Percentiles rank a stretch among this genome's conserved stretches.
These are phyloP conservation scores for Alternaria metachromatica DNA, from an alignment of 2,329 filamentous ascomycete genomes.

Conservation along the genomic window DNA sequence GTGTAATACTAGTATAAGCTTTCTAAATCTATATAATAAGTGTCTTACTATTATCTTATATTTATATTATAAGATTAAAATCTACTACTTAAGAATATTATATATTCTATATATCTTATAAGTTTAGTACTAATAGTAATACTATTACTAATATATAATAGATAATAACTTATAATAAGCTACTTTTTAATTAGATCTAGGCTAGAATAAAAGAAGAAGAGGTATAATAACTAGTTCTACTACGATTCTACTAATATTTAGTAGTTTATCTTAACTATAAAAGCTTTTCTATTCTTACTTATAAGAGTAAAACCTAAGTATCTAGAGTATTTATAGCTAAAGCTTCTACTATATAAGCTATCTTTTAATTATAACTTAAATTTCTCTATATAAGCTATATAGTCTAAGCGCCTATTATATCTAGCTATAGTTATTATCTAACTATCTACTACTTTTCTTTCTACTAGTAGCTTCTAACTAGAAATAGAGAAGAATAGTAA, in stretches of 20 bases:
- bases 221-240: conserved; percentile 3
- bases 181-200: conserved; percentile 1
- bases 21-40: conserved; percentile 6
- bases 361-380: conserved; percentile 4
- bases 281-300: conserved; percentile 13
- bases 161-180: neutral
- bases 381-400: conserved; percentile 1
- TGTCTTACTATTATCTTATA: neutral
- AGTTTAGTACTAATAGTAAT: conserved; percentile 2
- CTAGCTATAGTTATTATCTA: conserved; percentile 1
- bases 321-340: conserved; percentile 9
- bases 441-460: neutral
- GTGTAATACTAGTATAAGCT: neutral
- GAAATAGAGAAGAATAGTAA: neutral
- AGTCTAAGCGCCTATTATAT: conserved; percentile 5
- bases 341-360: conserved; percentile 14
- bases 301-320: conserved; percentile 7
- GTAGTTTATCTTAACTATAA: conserved; percentile 9
- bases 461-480: neutral
- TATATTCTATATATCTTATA: conserved; percentile 8
- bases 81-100: conserved; percentile 4
- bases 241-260: conserved; percentile 8
- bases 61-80: neutral
- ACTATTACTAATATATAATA: conserved; percentile 3
- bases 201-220: conserved; percentile 13